Percentiles rank a stretch among this genome's conserved stretches.
These are phyloP conservation scores for Oryza rufipogon DNA, from an alignment of 176 grass and related monocot species.

Conservation along the genomic window DNA sequence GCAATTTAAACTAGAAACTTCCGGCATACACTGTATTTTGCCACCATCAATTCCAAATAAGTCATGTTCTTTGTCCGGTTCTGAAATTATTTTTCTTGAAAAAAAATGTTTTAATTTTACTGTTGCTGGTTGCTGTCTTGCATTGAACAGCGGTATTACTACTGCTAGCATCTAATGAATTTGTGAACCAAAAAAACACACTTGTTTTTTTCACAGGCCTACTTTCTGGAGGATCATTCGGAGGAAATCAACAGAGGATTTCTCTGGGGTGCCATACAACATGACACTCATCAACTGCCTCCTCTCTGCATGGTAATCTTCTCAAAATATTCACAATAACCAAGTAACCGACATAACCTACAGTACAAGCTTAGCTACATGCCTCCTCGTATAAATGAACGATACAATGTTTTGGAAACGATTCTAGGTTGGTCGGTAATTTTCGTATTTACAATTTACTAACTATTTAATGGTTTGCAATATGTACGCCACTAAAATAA, in stretches of 20 bases:
- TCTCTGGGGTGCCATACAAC: conserved; percentile 91
- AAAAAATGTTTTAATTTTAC: background rate
- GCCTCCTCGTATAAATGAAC: no score
- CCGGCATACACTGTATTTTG: background rate
- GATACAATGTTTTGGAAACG: no score
- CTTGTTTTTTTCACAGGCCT: conserved; percentile 40
- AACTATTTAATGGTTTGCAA: no score
- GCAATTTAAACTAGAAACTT: conserved; percentile 21
- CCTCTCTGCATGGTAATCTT: conserved; percentile 84
- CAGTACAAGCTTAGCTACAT: background rate
- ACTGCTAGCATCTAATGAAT: background rate
- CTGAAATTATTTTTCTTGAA: no score
- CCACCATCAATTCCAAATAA: background rate
- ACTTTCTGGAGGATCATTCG: conserved; percentile 89
- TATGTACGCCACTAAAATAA: no score
- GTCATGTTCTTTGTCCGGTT: background rate
- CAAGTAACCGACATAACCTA: background rate
- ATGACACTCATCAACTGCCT: conserved; percentile 98
- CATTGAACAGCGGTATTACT: background rate
- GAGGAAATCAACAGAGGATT: conserved; percentile 80
- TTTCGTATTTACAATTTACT: no score
- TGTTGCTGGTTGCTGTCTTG: background rate
- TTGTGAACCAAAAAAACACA: no score
- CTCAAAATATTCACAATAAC: background rate
- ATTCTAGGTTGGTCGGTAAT: no score